Base-by-base conservation (phyloP, 2,329 filamentous ascomycete genomes). In the Penicillium palitans region DNA sequence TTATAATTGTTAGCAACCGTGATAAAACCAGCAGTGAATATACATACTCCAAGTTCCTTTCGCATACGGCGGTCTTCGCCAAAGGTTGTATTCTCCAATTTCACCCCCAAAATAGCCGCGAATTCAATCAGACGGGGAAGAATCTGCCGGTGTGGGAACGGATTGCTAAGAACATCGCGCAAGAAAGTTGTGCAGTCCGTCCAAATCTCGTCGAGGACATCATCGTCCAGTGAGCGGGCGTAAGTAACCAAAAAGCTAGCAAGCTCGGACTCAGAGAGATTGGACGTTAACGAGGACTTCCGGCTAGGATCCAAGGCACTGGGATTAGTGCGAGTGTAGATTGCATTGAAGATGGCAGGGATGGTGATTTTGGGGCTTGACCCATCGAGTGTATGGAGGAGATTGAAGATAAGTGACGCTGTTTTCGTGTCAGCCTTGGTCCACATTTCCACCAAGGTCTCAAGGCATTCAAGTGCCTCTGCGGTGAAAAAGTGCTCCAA, bases 171-270 rank as follows among this genome's bases (percentile, higher is more conserved):
- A 29, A 99, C 84, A 71, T 99, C 96, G 62, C 87, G 89, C 60
- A 98, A 76, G 74, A 99, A 99, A 0, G 89, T 85, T 68, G 93
- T 91, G 73, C 93, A 99, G 72, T 99, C 93, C 41, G 87, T 83
- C 95, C 95, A 99, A 49, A 99, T 96, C 75, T 99, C 95, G 68
- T 99, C 95, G 84, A 97, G 93, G 17, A 95, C 90, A 78, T 99
- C 95, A 68, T 99, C 95, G 70, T 99, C 95, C 13, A 98, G 81
- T 0, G 93, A 95, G 31, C 85, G 85, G 0, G 92, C 89, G 74
- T 99, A 99, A 61, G 95, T 90, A 8, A 96, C 90, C 45, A 98
- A 77, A 73, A 99, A 99, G 9, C 89, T 85, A 9, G 93, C 90
- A 12, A 99, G 80, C 68, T 97, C 93, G 0, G 86, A 84, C 68